Evolutionary conservation across 225 moss, liverwort and hornwort species (phyloP), one percentile per base, ranked within the genome.

Genomic region (Pseudoscleropodium purum): DNA sequence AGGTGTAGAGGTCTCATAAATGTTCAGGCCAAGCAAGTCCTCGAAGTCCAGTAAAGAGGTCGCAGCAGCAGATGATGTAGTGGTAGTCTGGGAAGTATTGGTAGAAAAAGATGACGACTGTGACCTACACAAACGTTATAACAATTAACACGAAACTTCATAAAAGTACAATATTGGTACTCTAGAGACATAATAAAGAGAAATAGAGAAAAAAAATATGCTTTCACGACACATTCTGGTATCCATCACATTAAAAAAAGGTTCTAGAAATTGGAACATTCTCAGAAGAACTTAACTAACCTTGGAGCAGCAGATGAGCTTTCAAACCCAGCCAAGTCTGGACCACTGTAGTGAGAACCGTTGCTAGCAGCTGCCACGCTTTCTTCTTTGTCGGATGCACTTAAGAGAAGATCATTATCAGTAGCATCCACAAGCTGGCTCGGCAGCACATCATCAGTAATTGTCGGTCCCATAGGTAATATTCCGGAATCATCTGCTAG

Each of bases 381-480:
- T 61, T 99, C 99, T 91, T 97, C 99, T 88, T 94, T 96, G 18
- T 97, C 96, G 84, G 95, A 95, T 72, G 95, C 95, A 89, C 96
- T 94, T 85, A 97, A 90, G 25, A 99, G 96, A 73, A 97, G 92
- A 83, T 96, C 99, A 85, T 97, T 97, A 82, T 97, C 97, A 86
- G 91, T 95, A 67, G 98, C 92, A 84, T 97, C 96, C 77, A 95
- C 92, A 72, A 95, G 94, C 90, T 94, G 94, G 65, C 96, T 93
- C 79, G 95, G 93, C 76, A 97, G 89, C 56, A 96, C 97, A 88
- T 95, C 94, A 67, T 92, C 93, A 81, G 94, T 91, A 74, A 96
- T 95, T 67, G 95, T 91, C 62, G 93, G 90, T 82, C 95, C 99
- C 87, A 96, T 89, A 7, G 94, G 88, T 47, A 95, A 88, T 64